A percentile compares a stretch with the other conserved stretches of the same genome.
phyloP scores from a whole-genome alignment of 1,139 yeast genomes.

The Saccharomyces pastorianus region DNA sequence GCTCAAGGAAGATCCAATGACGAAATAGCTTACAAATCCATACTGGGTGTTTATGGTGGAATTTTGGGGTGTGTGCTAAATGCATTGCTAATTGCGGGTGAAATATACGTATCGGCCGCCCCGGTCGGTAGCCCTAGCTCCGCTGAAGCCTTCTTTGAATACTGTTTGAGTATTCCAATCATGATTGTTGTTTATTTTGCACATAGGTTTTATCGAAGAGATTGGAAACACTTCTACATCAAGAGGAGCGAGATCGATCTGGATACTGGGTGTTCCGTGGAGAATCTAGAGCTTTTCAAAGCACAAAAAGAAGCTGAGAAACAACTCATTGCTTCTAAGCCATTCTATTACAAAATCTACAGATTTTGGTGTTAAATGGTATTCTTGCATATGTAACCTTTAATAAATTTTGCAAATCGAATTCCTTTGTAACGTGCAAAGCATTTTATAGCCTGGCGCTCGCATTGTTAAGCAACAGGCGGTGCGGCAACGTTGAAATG shows the following conservation, averaged over 20 bases:
- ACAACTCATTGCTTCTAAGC: slow-evolving; percentile 12
- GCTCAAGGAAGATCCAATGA: slow-evolving; percentile 44
- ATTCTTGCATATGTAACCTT: not conserved
- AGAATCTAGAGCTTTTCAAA: slow-evolving; percentile 57
- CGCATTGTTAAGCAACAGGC: not conserved
- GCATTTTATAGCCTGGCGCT: not conserved
- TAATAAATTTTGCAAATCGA: not conserved
- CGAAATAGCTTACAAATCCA: slow-evolving; percentile 44
- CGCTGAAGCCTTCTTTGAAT: slow-evolving; percentile 47
- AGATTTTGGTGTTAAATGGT: slow-evolving; percentile 12
- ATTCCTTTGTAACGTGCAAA: too few species aligned
- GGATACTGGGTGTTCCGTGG: slow-evolving; percentile 62
- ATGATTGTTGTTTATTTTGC: slow-evolving; percentile 43
- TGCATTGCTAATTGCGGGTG: slow-evolving; percentile 43
- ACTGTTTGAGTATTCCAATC: slow-evolving; percentile 55
- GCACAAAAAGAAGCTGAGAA: slow-evolving; percentile 49
- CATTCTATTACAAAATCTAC: slow-evolving; percentile 10
- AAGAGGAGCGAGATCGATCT: slow-evolving; percentile 49
- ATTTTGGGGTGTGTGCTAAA: slow-evolving; percentile 38
- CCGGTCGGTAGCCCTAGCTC: slow-evolving; percentile 44
- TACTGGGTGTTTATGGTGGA: slow-evolving; percentile 45
- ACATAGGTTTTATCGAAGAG: slow-evolving; percentile 47
- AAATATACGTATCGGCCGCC: slow-evolving; percentile 61
- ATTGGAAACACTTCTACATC: slow-evolving; percentile 39
- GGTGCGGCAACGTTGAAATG: not conserved